Percentiles rank a stretch among this genome's conserved stretches.
Evolutionary conservation across 108 stramenopile species (phyloP).

Genomic region (Aureococcus anophagefferens): DNA sequence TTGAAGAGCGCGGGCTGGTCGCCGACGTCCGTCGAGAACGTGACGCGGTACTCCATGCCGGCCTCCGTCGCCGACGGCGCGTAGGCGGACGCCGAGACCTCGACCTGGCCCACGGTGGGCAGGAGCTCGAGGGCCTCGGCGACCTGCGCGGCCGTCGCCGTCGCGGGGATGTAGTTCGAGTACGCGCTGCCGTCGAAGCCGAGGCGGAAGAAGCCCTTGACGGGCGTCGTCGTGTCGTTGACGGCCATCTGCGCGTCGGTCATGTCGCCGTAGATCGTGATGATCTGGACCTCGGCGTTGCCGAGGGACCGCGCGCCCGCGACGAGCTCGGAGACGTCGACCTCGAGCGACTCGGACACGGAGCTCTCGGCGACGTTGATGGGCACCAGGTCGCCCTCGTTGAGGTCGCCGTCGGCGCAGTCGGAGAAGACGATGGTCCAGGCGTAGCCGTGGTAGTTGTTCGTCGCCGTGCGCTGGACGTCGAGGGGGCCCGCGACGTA

Average conservation of each 20-base stretch:
- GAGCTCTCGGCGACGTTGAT: constrained; percentile 10
- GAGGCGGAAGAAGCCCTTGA: constrained; percentile 51
- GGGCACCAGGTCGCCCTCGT: constrained; percentile 47
- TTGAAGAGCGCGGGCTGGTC: constrained; percentile 45
- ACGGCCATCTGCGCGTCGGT: background rate
- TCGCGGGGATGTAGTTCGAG: constrained; percentile 38
- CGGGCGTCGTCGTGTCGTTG: background rate
- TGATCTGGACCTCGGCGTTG: constrained; percentile 38
- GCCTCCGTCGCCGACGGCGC: constrained; percentile 33
- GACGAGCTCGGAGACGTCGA: constrained; percentile 4
- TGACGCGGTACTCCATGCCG: constrained; percentile 45
- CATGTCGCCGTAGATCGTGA: constrained; percentile 33
- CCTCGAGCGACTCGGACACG: constrained; percentile 9
- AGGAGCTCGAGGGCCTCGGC: constrained; percentile 49
- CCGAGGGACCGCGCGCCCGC: constrained; percentile 12
- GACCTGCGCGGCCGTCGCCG: constrained; percentile 44
- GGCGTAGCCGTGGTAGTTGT: constrained; percentile 39
- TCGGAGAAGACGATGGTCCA: constrained; percentile 56
- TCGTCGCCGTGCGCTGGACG: constrained; percentile 32
- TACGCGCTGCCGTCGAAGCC: constrained; percentile 46
- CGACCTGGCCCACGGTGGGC: constrained; percentile 23
- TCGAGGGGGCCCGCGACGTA: constrained; percentile 30
- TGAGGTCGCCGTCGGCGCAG: constrained; percentile 25
- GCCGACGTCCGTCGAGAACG: constrained; percentile 44
- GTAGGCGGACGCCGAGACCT: constrained; percentile 27